phyloP scores from a whole-genome alignment of 768 basidiomycete species.

The Macrolepiota fuliginosa region DNA sequence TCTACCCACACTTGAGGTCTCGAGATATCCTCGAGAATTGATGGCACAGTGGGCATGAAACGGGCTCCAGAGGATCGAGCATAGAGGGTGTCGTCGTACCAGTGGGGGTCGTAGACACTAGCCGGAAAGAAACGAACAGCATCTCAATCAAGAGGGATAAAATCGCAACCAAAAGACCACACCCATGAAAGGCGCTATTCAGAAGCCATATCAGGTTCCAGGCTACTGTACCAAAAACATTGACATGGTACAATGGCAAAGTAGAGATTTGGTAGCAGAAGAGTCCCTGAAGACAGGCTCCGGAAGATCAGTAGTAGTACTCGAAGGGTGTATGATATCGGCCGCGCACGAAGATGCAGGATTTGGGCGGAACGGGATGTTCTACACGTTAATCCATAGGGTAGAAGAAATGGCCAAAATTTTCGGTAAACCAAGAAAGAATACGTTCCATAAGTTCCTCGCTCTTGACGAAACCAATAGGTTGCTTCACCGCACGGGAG shows the following conservation, averaged over 20 bases:
- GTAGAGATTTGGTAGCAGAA: conserved; percentile 33
- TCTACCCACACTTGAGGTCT: conserved; percentile 17
- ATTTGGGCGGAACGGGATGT: conserved; percentile 25
- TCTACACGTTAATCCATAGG: conserved; percentile 14
- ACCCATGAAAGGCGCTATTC: conserved; percentile 23
- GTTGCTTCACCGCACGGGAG: conserved; percentile 27
- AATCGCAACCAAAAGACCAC: conserved; percentile 32
- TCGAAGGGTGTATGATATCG: conserved; percentile 48
- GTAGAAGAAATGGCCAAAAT: conserved; percentile 26
- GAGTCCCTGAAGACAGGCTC: conserved; percentile 36
- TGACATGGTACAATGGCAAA: conserved; percentile 36
- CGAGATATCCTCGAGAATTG: conserved; percentile 36
- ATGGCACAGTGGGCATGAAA: conserved; percentile 30
- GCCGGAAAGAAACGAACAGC: conserved; percentile 34
- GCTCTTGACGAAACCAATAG: conserved; percentile 19
- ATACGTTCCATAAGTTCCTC: conserved; percentile 1
- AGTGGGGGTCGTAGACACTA: conserved; percentile 33
- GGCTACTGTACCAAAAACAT: conserved; percentile 6
- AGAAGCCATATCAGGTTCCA: background rate
- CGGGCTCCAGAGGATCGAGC: too few relatives aligned
- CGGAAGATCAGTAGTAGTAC: conserved; percentile 49
- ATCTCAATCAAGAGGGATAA: conserved; percentile 36
- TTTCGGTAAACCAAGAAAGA: conserved; percentile 22
- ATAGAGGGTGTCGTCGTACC: conserved; percentile 25
- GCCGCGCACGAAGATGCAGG: conserved; percentile 22